Conservation (phyloP, 208 protist species). For the Leishmania guyanensis region DNA sequence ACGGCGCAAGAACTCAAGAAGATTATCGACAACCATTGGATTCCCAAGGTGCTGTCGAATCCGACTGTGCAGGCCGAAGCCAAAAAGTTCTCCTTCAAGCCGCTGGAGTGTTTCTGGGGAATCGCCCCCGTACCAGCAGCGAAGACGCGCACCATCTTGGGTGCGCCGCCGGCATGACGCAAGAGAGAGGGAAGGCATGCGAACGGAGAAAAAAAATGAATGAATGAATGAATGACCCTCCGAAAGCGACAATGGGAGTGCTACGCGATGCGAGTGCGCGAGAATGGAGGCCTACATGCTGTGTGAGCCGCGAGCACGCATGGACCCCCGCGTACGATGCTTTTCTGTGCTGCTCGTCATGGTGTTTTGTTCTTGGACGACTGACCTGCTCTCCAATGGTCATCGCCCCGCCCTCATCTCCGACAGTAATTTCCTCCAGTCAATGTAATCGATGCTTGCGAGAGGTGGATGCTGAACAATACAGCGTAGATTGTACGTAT, state of each 20-base stretch:
- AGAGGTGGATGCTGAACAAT: background rate
- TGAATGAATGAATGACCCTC: background rate
- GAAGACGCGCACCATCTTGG: background rate
- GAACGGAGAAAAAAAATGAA: too few relatives aligned
- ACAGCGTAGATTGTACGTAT: background rate
- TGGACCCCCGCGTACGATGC: background rate
- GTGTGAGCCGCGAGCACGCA: background rate
- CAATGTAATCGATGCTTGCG: background rate
- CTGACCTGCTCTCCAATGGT: background rate
- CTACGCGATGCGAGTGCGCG: background rate
- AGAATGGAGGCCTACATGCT: background rate
- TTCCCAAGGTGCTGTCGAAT: conserved; percentile 66
- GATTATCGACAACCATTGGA: conserved; percentile 78
- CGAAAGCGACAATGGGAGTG: too few relatives aligned
- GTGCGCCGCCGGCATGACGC: background rate
- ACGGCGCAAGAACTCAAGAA: conserved; percentile 64
- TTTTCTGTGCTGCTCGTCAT: background rate
- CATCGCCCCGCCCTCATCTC: too few relatives aligned
- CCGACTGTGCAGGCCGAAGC: conserved; percentile 44
- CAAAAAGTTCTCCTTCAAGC: conserved; percentile 50
- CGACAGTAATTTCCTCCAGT: background rate
- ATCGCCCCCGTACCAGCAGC: conserved; percentile 1
- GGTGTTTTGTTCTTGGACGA: background rate
- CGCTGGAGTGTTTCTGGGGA: conserved; percentile 73
- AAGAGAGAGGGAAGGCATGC: background rate